phyloP scores from a whole-genome alignment of 148 eudicot genomes.

The Dianthus caryophyllus region DNA sequence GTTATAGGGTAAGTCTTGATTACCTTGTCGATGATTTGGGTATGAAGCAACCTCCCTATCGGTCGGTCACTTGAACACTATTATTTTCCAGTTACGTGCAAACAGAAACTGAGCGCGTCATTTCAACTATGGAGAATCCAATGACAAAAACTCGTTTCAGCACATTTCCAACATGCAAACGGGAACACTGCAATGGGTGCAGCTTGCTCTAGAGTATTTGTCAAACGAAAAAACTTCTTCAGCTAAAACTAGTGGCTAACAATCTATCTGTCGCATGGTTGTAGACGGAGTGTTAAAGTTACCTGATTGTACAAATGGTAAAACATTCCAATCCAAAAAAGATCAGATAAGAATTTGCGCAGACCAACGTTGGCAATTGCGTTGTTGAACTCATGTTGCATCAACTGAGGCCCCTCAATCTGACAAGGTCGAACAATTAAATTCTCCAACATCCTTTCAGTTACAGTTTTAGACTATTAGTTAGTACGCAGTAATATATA shows the following conservation, averaged over 20 bases:
- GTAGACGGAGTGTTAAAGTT: background rate
- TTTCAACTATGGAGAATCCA: slow-evolving; percentile 73
- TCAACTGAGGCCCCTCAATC: slow-evolving; percentile 84
- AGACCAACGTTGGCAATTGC: slow-evolving; percentile 95
- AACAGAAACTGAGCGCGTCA: background rate
- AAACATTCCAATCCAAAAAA: slow-evolving; percentile 97
- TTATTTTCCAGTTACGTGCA: background rate
- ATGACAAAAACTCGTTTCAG: slow-evolving; percentile 98
- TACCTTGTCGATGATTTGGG: no score
- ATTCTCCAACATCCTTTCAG: no score
- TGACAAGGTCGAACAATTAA: slow-evolving; percentile 21
- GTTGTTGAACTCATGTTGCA: slow-evolving; percentile 66
- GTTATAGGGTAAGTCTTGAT: no score
- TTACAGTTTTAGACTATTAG: no score
- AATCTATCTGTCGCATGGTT: background rate
- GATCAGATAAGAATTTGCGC: slow-evolving; percentile 75
- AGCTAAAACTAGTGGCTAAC: no score
- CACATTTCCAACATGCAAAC: slow-evolving; percentile 97
- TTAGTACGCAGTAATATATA: background rate
- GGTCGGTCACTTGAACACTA: background rate
- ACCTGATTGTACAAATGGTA: slow-evolving; percentile 99
- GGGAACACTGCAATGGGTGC: slow-evolving; percentile 96
- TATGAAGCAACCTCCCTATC: no score
- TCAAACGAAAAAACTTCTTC: background rate
- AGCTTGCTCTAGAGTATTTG: slow-evolving; percentile 97